Percentiles rank a stretch among this genome's conserved stretches.
These are phyloP conservation scores for Starmerella asiatica DNA, from an alignment of 805 yeast species.

Conservation along the genomic window DNA sequence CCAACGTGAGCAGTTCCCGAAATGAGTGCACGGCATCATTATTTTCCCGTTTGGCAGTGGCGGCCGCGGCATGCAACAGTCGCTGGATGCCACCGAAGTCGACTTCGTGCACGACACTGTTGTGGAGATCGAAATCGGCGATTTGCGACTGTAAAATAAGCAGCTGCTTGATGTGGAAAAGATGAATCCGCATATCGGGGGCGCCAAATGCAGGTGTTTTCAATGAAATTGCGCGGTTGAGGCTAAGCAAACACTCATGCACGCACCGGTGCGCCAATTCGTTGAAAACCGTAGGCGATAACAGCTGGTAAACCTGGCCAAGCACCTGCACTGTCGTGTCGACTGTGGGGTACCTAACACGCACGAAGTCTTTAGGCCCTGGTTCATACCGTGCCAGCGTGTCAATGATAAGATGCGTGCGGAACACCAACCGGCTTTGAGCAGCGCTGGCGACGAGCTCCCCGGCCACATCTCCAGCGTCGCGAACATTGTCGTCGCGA, in stretches of 20 bases:
- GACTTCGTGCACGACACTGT: conserved; percentile 49
- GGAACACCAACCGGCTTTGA: conserved; percentile 67
- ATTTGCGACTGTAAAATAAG: conserved; percentile 58
- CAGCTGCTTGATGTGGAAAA: conserved; percentile 61
- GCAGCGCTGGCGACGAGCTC: conserved; percentile 24
- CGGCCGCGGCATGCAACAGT: conserved; percentile 29
- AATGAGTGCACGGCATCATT: conserved; percentile 1
- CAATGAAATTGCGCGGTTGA: conserved; percentile 25
- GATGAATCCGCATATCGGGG: conserved; percentile 37
- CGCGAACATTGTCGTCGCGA: too few relatives aligned
- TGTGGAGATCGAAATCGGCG: conserved; percentile 66
- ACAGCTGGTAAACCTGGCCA: conserved; percentile 65
- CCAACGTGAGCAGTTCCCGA: conserved; percentile 35
- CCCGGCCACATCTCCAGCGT: neutral
- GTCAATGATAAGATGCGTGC: conserved; percentile 57
- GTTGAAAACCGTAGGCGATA: conserved; percentile 65
- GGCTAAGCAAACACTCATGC: conserved; percentile 52
- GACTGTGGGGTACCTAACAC: conserved; percentile 15
- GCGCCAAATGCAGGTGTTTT: conserved; percentile 3
- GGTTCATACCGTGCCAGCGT: conserved; percentile 57
- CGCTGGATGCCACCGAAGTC: conserved; percentile 68
- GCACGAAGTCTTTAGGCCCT: conserved; percentile 41
- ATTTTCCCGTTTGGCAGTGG: conserved; percentile 22
- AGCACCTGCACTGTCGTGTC: conserved; percentile 46
- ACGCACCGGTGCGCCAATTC: conserved; percentile 80